phyloP scores from a whole-genome alignment of 2,329 filamentous ascomycete species.

The Trichoderma hamatum region DNA sequence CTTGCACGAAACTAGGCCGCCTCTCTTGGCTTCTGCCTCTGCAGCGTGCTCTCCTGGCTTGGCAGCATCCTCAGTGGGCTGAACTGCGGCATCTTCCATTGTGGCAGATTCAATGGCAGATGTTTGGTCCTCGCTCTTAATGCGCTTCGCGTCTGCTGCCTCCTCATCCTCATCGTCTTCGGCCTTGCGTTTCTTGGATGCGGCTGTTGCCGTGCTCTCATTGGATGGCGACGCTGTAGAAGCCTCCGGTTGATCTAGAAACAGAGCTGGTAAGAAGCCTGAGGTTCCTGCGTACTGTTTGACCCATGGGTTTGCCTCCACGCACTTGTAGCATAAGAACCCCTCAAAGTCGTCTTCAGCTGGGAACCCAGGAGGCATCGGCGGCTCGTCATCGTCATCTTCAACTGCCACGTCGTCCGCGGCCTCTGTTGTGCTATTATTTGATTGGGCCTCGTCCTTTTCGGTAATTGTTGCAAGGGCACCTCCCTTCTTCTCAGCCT shows the following conservation, averaged over 20 bases:
- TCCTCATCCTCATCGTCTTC: slow-evolving; percentile 51
- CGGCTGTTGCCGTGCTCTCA: slow-evolving; percentile 6
- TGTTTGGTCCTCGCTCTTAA: slow-evolving; percentile 47
- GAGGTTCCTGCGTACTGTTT: slow-evolving; percentile 79
- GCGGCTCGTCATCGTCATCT: slow-evolving; percentile 62
- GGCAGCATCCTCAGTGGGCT: neutral
- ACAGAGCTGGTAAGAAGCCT: slow-evolving; percentile 79
- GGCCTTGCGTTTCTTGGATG: slow-evolving; percentile 68
- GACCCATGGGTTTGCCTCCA: slow-evolving; percentile 87
- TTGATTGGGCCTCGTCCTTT: slow-evolving; percentile 44
- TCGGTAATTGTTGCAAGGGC: slow-evolving; percentile 55
- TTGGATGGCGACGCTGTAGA: slow-evolving; percentile 6
- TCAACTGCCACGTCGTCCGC: slow-evolving; percentile 38
- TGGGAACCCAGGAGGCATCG: slow-evolving; percentile 83
- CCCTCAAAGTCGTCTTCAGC: slow-evolving; percentile 85
- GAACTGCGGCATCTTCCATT: neutral
- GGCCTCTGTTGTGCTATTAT: slow-evolving; percentile 28
- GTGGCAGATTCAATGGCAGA: slow-evolving; percentile 18
- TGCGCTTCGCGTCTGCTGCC: slow-evolving; percentile 53
- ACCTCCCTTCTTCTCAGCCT: slow-evolving; percentile 28
- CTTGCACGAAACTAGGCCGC: slow-evolving; percentile 54
- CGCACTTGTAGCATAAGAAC: slow-evolving; percentile 92
- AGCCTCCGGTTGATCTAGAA: slow-evolving; percentile 40
- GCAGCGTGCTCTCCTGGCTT: slow-evolving; percentile 22
- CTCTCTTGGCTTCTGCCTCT: neutral